These are phyloP conservation scores for Eragrostis nindensis DNA, from an alignment of 176 grass and related monocot species.

Conservation along the genomic window DNA sequence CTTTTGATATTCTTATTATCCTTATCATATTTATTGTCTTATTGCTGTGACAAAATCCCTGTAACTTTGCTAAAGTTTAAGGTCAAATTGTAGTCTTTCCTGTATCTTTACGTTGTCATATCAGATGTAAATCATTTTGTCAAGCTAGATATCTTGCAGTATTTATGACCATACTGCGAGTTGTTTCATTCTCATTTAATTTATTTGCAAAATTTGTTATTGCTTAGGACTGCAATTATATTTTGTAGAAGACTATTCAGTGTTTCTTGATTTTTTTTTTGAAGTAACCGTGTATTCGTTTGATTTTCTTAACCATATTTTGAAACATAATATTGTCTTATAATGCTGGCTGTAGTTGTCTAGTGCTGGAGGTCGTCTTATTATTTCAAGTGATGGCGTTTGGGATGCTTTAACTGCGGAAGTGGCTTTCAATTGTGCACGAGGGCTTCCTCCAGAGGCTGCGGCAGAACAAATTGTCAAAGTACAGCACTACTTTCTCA, in stretches of 20 bases:
- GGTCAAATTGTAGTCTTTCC: too few relatives aligned
- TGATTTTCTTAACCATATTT: conserved; percentile 21
- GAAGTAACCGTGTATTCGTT: background rate
- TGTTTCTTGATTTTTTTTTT: background rate
- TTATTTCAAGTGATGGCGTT: conserved; percentile 94
- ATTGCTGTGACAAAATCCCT: background rate
- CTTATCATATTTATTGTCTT: too few relatives aligned
- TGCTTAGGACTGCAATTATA: conserved; percentile 1
- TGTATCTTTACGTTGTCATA: too few relatives aligned
- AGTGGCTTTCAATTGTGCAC: conserved; percentile 70
- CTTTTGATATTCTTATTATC: too few relatives aligned
- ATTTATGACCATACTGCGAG: background rate
- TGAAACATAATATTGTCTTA: conserved; percentile 23
- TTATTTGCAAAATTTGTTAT: background rate
- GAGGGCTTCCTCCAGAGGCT: conserved; percentile 59
- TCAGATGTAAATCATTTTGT: background rate
- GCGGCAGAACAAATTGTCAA: conserved; percentile 88
- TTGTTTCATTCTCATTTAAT: background rate
- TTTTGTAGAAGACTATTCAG: background rate
- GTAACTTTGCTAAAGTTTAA: conserved; percentile 23
- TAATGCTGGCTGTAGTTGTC: conserved; percentile 69
- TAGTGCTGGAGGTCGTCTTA: conserved; percentile 71
- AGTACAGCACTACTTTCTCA: conserved; percentile 42
- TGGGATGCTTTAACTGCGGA: conserved; percentile 87
- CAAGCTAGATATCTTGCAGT: conserved; percentile 15